Base-by-base conservation (phyloP, 108 stramenopile genomes). In the Cyclotella sp. region DNA sequence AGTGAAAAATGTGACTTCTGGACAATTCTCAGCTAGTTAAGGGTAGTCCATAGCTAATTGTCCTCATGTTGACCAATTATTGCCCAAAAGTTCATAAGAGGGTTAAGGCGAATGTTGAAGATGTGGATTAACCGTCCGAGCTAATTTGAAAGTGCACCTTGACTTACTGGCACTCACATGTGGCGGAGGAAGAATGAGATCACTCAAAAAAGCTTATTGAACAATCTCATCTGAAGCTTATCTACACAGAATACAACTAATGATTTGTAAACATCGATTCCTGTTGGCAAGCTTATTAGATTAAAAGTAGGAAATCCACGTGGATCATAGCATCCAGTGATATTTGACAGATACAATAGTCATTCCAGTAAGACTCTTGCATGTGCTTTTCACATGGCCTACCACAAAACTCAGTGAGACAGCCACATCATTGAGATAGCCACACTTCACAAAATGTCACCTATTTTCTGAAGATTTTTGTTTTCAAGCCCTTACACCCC, bases 121-220 rank as follows among this genome's bases (percentile, higher is more conserved):
- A 83, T 29, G 93, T 90, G 1, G 76, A 76, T 15, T 90, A 72
- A 41, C 89, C 84, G 22, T 88, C 70, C n/a, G 89, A 88, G 29
- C 66, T 55, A n/a, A 95, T 77, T 75, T 92, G 89, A 72, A 86
- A 91, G 12, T 91, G 85, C 2, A 85, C 70, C 74, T 92, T 95
- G 45, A 73, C 84, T 68, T 89, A 91, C 51, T 95, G 91, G 18
- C 90, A 87, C 75, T 95, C 94, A 15, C 94, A 83, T 26, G 93
- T 62, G 63, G 87, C 65, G 39, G 80, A 73, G 10, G 85, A 51
- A 8, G 87, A 68, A 67, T 91, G 93, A 7, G 66, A 54, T 9
- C 44, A 55, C 19, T 71, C 72, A 45, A 95, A 70, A 66, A 90
- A 91, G 11, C 76, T 72, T 18, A 79, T 44, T 26, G n/a, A 95